Evolutionary conservation across 495 filamentous ascomycete genomes (phyloP), one percentile per base, ranked within the genome.

Genomic region (Sordaria brevicollis): DNA sequence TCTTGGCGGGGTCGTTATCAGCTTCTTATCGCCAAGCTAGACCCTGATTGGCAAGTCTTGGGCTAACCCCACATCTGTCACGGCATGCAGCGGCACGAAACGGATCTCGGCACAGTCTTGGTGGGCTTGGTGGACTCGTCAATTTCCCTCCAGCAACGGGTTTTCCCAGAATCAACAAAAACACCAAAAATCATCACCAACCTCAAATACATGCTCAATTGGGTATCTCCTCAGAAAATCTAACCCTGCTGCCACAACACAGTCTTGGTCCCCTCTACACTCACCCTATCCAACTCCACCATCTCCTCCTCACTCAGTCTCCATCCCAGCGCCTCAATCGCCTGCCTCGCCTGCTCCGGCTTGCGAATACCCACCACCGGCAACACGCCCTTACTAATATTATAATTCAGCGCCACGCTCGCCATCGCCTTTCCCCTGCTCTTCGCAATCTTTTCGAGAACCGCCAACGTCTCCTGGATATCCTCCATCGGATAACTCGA

Each of bases 341-440:
- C 19, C 41, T 49, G 41, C 19, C 19, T 49, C 19, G 41, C 41
- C 41, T 49, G 41, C 19, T 49, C 41, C 41, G 41, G 41, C 2
- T 49, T 49, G n/a, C 41, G 41, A 49, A 49, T 49, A 4, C 41
- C 41, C n/a, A 49, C 41, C 4, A 49, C 8, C 4, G 41, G 41
- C 41, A 49, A 21, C 19, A 4, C 41, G 1, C 41, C 41, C 19
- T 54, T 54, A 5, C 43, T 54, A 10, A 84, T 74, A 34, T 79
- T 80, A 62, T 81, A 85, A 41, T 84, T 84, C 29, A 83, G 68
- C 41, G 81, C 81, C 5, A 83, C 79, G 8, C 78, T 79, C 0
- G 81, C 70, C 8, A 80, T 70, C 34, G 71, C 67, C 8, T 78
- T 75, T 0, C 69, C 74, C 9, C 70, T 72, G 68, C 77, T 74